These are phyloP conservation scores for Seminavis robusta DNA, from an alignment of 108 stramenopile genomes.

Conservation along the genomic window DNA sequence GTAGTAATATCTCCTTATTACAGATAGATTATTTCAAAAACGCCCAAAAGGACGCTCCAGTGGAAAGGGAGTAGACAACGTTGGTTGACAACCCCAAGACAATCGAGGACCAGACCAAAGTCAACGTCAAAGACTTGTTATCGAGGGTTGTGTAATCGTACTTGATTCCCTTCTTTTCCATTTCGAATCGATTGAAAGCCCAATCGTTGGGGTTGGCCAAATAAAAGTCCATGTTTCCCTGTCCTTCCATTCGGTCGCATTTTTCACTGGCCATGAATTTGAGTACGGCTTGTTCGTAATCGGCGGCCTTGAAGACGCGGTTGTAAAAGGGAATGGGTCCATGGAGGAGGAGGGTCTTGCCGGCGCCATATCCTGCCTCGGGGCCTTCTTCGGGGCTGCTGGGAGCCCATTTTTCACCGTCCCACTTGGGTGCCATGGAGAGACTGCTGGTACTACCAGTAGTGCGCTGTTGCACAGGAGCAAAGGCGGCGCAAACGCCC, in stretches of 20 bases:
- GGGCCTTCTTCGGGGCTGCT: constrained; percentile 4
- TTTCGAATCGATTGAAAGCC: constrained; percentile 63
- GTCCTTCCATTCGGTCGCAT: constrained; percentile 42
- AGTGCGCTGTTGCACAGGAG: too few species aligned
- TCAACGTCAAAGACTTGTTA: constrained; percentile 22
- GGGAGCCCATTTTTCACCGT: constrained; percentile 8
- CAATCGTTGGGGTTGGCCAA: constrained; percentile 64
- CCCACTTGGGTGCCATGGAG: constrained; percentile 14
- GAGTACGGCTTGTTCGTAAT: constrained; percentile 66
- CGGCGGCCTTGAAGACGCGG: constrained; percentile 42
- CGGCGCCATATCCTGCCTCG: constrained; percentile 47
- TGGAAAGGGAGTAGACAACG: constrained; percentile 5
- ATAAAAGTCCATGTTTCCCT: constrained; percentile 76
- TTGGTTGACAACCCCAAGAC: neutral
- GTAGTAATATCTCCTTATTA: too few species aligned
- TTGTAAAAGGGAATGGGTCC: constrained; percentile 58
- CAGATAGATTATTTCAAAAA: neutral
- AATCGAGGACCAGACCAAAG: constrained; percentile 28
- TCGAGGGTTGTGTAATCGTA: constrained; percentile 22
- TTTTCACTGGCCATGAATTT: constrained; percentile 64
- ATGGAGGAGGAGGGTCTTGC: constrained; percentile 47
- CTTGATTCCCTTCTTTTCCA: constrained; percentile 44
- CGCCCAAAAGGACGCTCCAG: constrained; percentile 5
- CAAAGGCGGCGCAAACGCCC: too few species aligned
- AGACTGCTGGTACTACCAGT: too few species aligned